Conservation (phyloP, 139 green algal species). For the Gonium pectorale region DNA sequence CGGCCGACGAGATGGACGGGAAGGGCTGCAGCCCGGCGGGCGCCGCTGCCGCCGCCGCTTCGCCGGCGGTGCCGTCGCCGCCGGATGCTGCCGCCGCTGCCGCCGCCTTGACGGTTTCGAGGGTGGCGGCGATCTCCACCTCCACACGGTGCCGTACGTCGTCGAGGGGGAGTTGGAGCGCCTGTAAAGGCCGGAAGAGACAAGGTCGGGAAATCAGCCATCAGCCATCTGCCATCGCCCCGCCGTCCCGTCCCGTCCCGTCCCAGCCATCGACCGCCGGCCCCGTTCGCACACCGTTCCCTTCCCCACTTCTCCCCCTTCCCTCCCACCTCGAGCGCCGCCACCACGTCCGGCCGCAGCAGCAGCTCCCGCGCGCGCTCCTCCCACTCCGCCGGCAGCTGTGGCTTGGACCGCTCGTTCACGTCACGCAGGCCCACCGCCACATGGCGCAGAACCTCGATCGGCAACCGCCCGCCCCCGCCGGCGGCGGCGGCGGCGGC, state of each 20-base stretch:
- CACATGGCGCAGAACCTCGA: slow-evolving; percentile 50
- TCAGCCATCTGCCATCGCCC: no score
- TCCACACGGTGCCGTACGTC: not conserved
- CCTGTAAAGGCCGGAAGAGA: not conserved
- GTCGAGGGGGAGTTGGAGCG: slow-evolving; percentile 44
- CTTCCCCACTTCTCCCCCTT: no score
- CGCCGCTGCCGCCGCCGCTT: not conserved
- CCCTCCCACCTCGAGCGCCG: slow-evolving; percentile 22
- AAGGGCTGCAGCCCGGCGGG: not conserved
- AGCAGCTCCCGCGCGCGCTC: slow-evolving; percentile 40
- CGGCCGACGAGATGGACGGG: not conserved
- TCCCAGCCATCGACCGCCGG: not conserved
- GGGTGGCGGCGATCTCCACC: not conserved
- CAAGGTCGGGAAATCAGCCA: no score
- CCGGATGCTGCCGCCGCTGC: not conserved
- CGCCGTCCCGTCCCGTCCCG: not conserved
- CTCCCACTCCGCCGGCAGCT: slow-evolving; percentile 51
- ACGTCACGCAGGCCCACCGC: slow-evolving; percentile 33
- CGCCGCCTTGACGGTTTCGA: not conserved
- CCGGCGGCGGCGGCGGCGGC: not conserved
- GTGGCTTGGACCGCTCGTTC: slow-evolving; percentile 27
- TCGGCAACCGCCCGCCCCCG: slow-evolving; percentile 33
- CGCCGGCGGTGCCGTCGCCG: not conserved
- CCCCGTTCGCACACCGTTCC: not conserved
- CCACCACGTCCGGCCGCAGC: slow-evolving; percentile 39